Percentiles rank a stretch among this genome's conserved stretches.
These are phyloP conservation scores for Heritiera littoralis DNA, from an alignment of 345 rosid species.

Conservation along the genomic window DNA sequence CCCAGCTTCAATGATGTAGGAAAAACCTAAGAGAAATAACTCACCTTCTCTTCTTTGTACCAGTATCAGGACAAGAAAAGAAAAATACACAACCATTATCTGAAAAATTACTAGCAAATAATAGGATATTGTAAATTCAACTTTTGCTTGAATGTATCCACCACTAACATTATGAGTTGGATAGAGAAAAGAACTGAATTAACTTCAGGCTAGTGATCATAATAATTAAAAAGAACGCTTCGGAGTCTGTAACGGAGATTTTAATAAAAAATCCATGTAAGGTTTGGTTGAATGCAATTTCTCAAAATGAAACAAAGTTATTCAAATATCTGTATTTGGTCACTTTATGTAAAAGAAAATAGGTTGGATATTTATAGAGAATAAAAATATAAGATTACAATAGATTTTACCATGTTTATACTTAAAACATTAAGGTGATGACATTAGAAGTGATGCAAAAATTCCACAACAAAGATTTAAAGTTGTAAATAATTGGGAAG, in stretches of 20 bases:
- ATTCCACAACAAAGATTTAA: background rate
- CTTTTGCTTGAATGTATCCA: background rate
- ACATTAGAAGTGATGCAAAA: background rate
- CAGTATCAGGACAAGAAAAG: background rate
- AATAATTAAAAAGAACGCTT: background rate
- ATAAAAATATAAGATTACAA: background rate
- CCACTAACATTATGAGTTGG: constrained; percentile 1
- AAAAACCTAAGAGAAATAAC: background rate
- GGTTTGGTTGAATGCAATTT: background rate
- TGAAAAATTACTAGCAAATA: background rate
- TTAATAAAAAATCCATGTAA: background rate
- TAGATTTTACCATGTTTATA: background rate
- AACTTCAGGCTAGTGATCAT: background rate
- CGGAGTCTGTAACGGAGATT: no score
- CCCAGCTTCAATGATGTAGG: background rate
- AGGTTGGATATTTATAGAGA: background rate
- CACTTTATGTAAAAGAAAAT: background rate
- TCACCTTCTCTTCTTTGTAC: background rate
- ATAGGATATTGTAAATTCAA: constrained; percentile 1
- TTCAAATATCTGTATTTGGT: background rate
- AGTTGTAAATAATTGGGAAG: background rate
- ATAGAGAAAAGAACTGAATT: background rate
- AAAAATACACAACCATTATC: background rate
- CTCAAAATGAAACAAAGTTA: background rate
- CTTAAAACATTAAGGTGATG: background rate